phyloP scores from a whole-genome alignment of 805 yeast genomes.

The Tetrapisispora arboricola region DNA sequence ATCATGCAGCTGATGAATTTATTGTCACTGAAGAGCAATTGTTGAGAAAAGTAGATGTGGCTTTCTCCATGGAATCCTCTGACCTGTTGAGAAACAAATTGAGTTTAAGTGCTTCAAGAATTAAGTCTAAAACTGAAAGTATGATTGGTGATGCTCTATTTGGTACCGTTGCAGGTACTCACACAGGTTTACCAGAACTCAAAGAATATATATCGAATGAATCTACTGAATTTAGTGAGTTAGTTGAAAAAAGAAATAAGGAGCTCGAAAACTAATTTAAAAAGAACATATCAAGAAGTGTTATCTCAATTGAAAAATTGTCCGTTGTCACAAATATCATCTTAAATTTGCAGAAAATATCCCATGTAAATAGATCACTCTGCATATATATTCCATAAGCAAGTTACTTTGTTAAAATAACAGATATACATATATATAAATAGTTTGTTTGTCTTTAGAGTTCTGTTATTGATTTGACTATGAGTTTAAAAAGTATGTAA shows the following conservation, averaged over 20 bases:
- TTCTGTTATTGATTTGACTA: background rate
- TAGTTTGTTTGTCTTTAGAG: background rate
- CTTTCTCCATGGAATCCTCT: slow-evolving; percentile 16
- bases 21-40: slow-evolving; percentile 66
- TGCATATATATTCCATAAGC: slow-evolving; percentile 1
- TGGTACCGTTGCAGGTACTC: slow-evolving; percentile 28
- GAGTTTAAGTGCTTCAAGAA: slow-evolving; percentile 14
- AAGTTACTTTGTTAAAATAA: no score
- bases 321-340: background rate
- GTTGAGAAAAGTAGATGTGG: slow-evolving; percentile 17
- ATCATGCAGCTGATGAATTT: slow-evolving; percentile 57
- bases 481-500: slow-evolving; percentile 27
- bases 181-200: slow-evolving; percentile 28
- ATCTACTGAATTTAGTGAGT: slow-evolving; percentile 21
- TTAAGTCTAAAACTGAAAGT: slow-evolving; percentile 14
- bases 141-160: slow-evolving; percentile 28
- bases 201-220: slow-evolving; percentile 30
- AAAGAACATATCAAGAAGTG: background rate
- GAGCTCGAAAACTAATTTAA: background rate
- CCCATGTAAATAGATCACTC: background rate
- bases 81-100: slow-evolving; percentile 13
- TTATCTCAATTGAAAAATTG: background rate
- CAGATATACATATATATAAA: no score
- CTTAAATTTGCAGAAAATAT: background rate
- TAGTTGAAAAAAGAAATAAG: slow-evolving; percentile 11